A percentile compares a stretch with the other conserved stretches of the same genome.
phyloP scores from a whole-genome alignment of 768 basidiomycete species.

The Mycena latifolia region DNA sequence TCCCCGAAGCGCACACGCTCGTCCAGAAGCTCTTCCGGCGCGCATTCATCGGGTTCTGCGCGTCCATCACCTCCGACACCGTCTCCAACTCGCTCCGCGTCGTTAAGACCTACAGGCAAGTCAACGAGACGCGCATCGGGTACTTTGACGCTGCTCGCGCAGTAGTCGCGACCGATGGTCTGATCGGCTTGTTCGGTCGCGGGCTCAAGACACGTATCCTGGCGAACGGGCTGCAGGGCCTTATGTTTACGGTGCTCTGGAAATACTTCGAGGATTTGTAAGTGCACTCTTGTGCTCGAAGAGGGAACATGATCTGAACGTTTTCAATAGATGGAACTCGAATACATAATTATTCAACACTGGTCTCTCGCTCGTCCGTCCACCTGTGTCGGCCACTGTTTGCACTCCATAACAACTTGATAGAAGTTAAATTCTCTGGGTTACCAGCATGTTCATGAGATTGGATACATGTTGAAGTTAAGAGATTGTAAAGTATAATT shows the following conservation, averaged over 20 bases:
- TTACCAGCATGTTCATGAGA: no score
- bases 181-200: conserved; percentile 86
- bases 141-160: conserved; percentile 84
- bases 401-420: no score
- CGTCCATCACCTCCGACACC: conserved; percentile 88
- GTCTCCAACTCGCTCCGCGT: conserved; percentile 92
- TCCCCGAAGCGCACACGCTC: conserved; percentile 68
- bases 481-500: no score
- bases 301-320: background rate
- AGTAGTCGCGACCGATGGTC: conserved; percentile 82
- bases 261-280: conserved; percentile 90
- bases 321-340: conserved; percentile 47
- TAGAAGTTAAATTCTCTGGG: no score
- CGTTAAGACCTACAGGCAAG: conserved; percentile 96
- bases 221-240: conserved; percentile 91
- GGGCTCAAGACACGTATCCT: conserved; percentile 91
- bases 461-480: no score
- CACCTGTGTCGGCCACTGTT: background rate
- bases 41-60: conserved; percentile 92
- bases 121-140: conserved; percentile 83
- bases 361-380: no score
- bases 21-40: conserved; percentile 77
- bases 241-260: conserved; percentile 95
- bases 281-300: conserved; percentile 45
- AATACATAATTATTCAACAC: no score